These are phyloP conservation scores for Halophytophthora batemanensis DNA, from an alignment of 352 stramenopile genomes.

Conservation along the genomic window DNA sequence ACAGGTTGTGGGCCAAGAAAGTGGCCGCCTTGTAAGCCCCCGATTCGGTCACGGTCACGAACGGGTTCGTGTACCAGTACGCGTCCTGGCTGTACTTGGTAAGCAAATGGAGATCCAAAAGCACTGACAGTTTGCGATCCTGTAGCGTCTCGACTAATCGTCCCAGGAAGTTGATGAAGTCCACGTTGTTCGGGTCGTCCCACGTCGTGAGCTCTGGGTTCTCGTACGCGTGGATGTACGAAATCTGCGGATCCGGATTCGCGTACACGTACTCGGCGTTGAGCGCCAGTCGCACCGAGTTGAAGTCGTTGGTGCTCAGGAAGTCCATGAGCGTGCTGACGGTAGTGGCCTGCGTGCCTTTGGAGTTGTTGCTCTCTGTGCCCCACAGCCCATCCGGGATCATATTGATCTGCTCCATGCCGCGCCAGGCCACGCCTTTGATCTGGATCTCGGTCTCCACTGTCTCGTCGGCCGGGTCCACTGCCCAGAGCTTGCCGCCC, in stretches of 20 bases:
- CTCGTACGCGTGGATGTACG: constrained; percentile 56
- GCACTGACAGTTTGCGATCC: constrained; percentile 41
- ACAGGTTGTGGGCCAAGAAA: constrained; percentile 44
- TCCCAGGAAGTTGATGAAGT: constrained; percentile 55
- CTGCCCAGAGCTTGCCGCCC: constrained; percentile 50
- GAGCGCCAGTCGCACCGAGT: constrained; percentile 56
- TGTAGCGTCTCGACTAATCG: constrained; percentile 56
- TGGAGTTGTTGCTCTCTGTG: constrained; percentile 21
- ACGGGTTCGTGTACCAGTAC: constrained; percentile 64
- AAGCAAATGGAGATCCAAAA: constrained; percentile 61
- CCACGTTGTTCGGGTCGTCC: constrained; percentile 39
- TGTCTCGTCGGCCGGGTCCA: constrained; percentile 37
- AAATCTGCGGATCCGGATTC: constrained; percentile 40
- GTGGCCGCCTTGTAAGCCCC: constrained; percentile 43
- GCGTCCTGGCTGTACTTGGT: constrained; percentile 49
- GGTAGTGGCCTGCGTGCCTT: constrained; percentile 44
- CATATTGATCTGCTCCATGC: constrained; percentile 71
- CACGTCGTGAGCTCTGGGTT: constrained; percentile 60
- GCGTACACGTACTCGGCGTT: constrained; percentile 48
- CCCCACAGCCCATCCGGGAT: constrained; percentile 62
- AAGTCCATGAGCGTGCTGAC: constrained; percentile 48
- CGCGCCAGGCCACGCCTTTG: constrained; percentile 58
- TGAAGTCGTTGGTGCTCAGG: constrained; percentile 57
- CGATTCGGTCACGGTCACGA: constrained; percentile 41
- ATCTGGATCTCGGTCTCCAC: constrained; percentile 55